phyloP scores from a whole-genome alignment of 495 filamentous ascomycete species.

The Aspergillus wentii region DNA sequence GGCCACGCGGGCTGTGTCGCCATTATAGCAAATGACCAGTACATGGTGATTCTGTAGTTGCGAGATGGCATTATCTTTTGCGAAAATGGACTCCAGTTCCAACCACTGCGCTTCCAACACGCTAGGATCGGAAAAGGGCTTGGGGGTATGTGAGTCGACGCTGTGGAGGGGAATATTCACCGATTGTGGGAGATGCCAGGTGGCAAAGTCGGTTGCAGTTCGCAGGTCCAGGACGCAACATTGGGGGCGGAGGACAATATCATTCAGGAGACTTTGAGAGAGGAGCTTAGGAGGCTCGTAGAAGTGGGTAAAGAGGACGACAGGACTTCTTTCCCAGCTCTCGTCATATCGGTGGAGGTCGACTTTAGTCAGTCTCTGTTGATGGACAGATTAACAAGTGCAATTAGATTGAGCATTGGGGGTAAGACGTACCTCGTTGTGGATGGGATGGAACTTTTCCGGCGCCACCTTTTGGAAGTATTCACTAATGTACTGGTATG shows the following conservation, averaged over 20 bases:
- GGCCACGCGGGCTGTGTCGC: conserved; percentile 49
- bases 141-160: conserved; percentile 24
- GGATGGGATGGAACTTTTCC: conserved; percentile 49
- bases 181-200: conserved; percentile 40
- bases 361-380: conserved; percentile 40
- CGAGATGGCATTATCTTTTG: conserved; percentile 15
- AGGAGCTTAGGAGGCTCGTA: conserved; percentile 23
- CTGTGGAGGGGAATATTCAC: conserved; percentile 37
- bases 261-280: conserved; percentile 15
- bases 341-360: conserved; percentile 52
- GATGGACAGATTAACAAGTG: conserved; percentile 10
- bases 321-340: conserved; percentile 42
- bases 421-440: conserved; percentile 43
- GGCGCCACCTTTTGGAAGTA: conserved; percentile 53
- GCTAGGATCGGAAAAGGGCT: conserved; percentile 39
- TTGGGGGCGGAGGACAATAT: conserved; percentile 20
- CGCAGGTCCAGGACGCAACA: conserved; percentile 40
- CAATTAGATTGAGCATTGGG: conserved; percentile 1
- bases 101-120: conserved; percentile 42
- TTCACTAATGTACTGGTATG: conserved; percentile 57
- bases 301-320: conserved; percentile 33
- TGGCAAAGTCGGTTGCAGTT: conserved; percentile 30
- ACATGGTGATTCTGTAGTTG: conserved; percentile 28
- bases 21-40: conserved; percentile 48
- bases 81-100: conserved; percentile 38